These are phyloP conservation scores for Agrostemma githago DNA, from an alignment of 148 eudicot species.

Conservation along the genomic window DNA sequence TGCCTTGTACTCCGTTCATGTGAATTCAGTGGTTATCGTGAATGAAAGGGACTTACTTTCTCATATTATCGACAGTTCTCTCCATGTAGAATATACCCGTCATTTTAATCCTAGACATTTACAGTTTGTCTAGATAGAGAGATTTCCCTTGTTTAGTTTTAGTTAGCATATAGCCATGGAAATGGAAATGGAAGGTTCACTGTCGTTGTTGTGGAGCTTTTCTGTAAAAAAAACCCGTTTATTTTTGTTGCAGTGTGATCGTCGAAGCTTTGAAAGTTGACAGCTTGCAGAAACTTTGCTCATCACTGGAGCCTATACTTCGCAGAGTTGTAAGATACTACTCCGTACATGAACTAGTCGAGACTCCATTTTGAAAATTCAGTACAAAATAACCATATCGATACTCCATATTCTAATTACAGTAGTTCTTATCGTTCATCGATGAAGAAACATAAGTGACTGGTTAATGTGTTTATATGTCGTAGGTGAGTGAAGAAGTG, in stretches of 20 bases:
- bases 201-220: not conserved
- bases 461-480: conserved; percentile 13
- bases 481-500: conserved; percentile 95
- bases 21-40: not conserved
- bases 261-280: conserved; percentile 96
- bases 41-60: not conserved
- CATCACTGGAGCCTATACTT: conserved; percentile 92
- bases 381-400: no score
- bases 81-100: no score
- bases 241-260: conserved; percentile 67
- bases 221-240: not conserved
- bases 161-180: no score
- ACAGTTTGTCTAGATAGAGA: no score
- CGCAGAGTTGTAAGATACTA: conserved; percentile 92
- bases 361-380: not conserved
- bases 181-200: no score
- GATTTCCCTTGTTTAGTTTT: no score
- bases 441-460: not conserved
- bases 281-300: conserved; percentile 93
- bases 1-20: not conserved
- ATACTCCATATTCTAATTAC: no score
- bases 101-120: no score
- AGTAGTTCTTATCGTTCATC: not conserved
- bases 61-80: no score
- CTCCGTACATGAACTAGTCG: not conserved